Evolutionary conservation across 148 eudicot genomes (phyloP), one percentile per base, ranked within the genome.

Genomic region (Linanthus parryae): DNA sequence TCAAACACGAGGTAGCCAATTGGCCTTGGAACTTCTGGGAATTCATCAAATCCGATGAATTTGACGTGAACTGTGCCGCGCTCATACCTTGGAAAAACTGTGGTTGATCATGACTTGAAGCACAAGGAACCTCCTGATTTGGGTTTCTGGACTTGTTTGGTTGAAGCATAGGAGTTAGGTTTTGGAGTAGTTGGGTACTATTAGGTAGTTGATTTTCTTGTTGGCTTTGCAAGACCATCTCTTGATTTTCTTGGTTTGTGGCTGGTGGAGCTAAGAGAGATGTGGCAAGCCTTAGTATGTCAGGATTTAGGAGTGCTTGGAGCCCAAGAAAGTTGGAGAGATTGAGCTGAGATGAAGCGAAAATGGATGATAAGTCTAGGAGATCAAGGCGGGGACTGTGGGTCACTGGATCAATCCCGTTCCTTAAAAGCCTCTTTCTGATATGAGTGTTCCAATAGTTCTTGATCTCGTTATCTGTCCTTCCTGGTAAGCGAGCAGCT

Each of bases 371-470:
- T 15, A 81, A 68, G 36, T 92, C 94, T 2, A 87, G 77, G 44
- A 87, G 85, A 64, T 92, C 91, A 2, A 92, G 83, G 7, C 96
- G 81, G 42, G 96, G 99, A 44, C 73, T 88, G 28, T 92, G 99
- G 12, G 99, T 87, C 39, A 92, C 99, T 0, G 96, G 99, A 40
- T 92, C 96, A 25, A 92, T 82, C 29, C 99, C 99, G 94, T 87
- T 92, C 6, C 88, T 68, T 2, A 92, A 75, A 40, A 92, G 81
- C 48, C 77, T 66, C 34, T 92, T 92, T 9, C 99, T 41, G 15
- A 92, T 82, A 58, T 88, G 96, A 5, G 96, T 92, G 74, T 92
- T 92, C 99, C 99, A 92, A 24, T 84, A 84, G 58, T 92, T 92
- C 62, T 92, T 92, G 49, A 92, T 88, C 33, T 92, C 99, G 6